Percentiles rank a stretch among this genome's conserved stretches.
phyloP scores from a whole-genome alignment of 108 stramenopile genomes.

The Fistulifera pelliculosa region DNA sequence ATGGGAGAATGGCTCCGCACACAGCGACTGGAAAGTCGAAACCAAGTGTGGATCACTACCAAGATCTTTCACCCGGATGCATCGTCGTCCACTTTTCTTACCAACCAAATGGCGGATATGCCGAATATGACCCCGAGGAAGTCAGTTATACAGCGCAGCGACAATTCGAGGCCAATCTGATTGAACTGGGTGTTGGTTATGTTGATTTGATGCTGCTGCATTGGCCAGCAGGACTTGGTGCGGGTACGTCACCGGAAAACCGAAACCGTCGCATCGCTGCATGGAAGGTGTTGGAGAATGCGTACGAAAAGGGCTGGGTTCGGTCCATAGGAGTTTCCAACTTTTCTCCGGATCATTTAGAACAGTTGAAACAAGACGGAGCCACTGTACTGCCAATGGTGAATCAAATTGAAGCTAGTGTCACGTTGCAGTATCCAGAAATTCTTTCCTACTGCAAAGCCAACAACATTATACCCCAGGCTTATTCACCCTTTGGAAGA shows the following conservation, averaged over 20 bases:
- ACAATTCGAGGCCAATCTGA: conserved; percentile 17
- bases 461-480: conserved; percentile 4
- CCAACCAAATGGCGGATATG: conserved; percentile 2
- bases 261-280: conserved; percentile 22
- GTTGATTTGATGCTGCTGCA: conserved; percentile 25
- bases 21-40: conserved; percentile 9
- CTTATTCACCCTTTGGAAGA: conserved; percentile 7
- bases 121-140: conserved; percentile 18
- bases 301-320: conserved; percentile 23
- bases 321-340: conserved; percentile 34
- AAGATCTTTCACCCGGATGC: conserved; percentile 21
- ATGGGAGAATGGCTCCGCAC: conserved; percentile 17
- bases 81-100: conserved; percentile 7
- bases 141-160: conserved; percentile 1
- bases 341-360: conserved; percentile 20
- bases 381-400: conserved; percentile 17
- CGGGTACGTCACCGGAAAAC: background rate
- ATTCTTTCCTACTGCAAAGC: conserved; percentile 4
- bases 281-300: conserved; percentile 28
- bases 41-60: conserved; percentile 23
- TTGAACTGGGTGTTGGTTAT: conserved; percentile 27
- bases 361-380: conserved; percentile 18
- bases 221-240: conserved; percentile 19
- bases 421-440: conserved; percentile 12
- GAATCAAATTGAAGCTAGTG: conserved; percentile 29